Evolutionary conservation across 2,329 filamentous ascomycete species (phyloP).

Genomic region (Arthrobotrys sinensis): DNA sequence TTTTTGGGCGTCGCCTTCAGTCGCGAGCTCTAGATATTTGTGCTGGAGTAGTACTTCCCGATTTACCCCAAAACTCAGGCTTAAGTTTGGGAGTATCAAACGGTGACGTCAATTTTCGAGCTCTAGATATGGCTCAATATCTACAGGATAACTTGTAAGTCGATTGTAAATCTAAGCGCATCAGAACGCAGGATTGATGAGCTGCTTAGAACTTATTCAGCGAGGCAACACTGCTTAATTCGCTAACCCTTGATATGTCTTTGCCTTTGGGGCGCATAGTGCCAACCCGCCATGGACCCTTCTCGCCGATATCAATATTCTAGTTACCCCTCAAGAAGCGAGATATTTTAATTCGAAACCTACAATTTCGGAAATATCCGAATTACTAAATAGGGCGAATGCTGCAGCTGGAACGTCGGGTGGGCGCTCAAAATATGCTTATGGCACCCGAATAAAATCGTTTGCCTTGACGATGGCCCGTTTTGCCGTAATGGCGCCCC

Average conservation of each 20-base stretch:
- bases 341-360: slow-evolving; percentile 15
- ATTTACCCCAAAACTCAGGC: too few species aligned
- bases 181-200: too few species aligned
- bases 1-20: too few species aligned
- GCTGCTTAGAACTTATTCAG: too few species aligned
- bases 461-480: slow-evolving; percentile 21
- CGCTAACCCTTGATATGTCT: background rate
- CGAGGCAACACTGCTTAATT: too few species aligned
- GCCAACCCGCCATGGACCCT: slow-evolving; percentile 1
- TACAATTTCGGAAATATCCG: background rate
- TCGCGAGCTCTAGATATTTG: too few species aligned
- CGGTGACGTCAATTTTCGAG: background rate
- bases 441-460: slow-evolving; percentile 15
- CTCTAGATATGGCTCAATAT: background rate
- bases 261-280: background rate
- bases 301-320: background rate
- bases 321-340: slow-evolving; percentile 22
- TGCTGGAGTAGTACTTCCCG: too few species aligned
- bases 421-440: slow-evolving; percentile 20
- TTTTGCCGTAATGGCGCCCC: slow-evolving; percentile 8
- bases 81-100: too few species aligned
- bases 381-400: slow-evolving; percentile 15
- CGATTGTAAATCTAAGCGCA: background rate
- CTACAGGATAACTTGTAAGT: slow-evolving; percentile 8
- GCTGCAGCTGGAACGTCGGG: background rate